phyloP scores from a whole-genome alignment of 139 green algal genomes.

The Diplosphaera chodatii region DNA sequence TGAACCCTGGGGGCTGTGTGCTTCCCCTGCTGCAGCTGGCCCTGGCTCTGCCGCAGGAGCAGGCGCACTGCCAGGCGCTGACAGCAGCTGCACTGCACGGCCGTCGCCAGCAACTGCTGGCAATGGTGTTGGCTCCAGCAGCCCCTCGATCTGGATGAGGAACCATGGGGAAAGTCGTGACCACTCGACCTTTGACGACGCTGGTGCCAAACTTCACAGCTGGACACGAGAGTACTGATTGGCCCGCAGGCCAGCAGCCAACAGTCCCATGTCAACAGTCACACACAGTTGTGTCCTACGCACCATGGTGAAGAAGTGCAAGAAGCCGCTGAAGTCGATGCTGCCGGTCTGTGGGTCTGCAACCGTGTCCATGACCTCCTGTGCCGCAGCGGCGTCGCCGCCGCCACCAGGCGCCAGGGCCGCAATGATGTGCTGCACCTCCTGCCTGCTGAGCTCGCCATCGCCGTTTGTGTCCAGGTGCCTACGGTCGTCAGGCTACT shows the following conservation, averaged over 20 bases:
- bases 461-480: slow-evolving; percentile 55
- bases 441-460: slow-evolving; percentile 34
- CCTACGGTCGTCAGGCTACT: too few species aligned
- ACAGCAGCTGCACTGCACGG: not conserved
- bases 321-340: slow-evolving; percentile 24
- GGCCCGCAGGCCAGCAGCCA: too few species aligned
- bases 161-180: too few species aligned
- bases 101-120: not conserved
- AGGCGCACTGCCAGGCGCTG: too few species aligned
- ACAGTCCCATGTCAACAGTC: too few species aligned
- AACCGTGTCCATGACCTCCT: slow-evolving; percentile 4
- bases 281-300: too few species aligned
- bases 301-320: slow-evolving; percentile 49
- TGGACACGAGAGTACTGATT: too few species aligned
- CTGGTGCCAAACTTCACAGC: too few species aligned
- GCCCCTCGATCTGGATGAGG: not conserved
- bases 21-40: too few species aligned
- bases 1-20: too few species aligned
- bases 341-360: slow-evolving; percentile 18
- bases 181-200: too few species aligned
- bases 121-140: not conserved
- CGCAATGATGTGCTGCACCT: slow-evolving; percentile 32
- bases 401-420: slow-evolving; percentile 33
- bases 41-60: too few species aligned
- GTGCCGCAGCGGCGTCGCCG: not conserved